Evolutionary conservation across 1,284 basidiomycete genomes (phyloP).

Genomic region (Wallemia hederae): DNA sequence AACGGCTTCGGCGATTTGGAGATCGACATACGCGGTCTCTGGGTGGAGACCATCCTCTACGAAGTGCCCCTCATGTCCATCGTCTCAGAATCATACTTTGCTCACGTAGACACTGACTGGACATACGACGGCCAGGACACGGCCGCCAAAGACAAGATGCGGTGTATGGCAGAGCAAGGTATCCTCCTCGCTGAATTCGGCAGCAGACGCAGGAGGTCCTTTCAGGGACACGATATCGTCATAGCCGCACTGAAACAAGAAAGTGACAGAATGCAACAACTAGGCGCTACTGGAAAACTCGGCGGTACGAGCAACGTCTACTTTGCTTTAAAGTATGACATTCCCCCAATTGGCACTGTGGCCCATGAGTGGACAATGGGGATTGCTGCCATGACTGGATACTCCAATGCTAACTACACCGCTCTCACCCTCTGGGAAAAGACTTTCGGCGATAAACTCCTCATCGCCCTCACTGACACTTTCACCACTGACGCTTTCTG

Average conservation of each 20-base stretch:
- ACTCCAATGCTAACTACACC: slow-evolving; percentile 36
- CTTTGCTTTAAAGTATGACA: slow-evolving; percentile 3
- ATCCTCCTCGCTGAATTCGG: slow-evolving; percentile 19
- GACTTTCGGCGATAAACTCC: slow-evolving; percentile 20
- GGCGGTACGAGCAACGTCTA: slow-evolving; percentile 59
- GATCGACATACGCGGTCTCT: slow-evolving; percentile 43
- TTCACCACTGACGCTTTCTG: slow-evolving; percentile 59
- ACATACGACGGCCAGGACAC: slow-evolving; percentile 47
- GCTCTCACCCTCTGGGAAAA: slow-evolving; percentile 62
- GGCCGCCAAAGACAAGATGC: slow-evolving; percentile 10
- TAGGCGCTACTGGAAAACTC: slow-evolving; percentile 25
- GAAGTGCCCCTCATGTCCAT: slow-evolving; percentile 84
- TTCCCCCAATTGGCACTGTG: slow-evolving; percentile 50
- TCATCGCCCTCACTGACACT: slow-evolving; percentile 67
- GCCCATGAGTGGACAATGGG: slow-evolving; percentile 96
- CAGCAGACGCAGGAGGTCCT: slow-evolving; percentile 39
- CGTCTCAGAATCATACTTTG: slow-evolving; percentile 48
- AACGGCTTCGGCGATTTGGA: slow-evolving; percentile 35
- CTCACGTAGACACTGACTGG: slow-evolving; percentile 48
- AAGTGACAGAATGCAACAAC: neutral
- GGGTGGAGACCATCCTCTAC: slow-evolving; percentile 78
- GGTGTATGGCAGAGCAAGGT: neutral
- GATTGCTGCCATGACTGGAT: slow-evolving; percentile 51
- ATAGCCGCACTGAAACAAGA: slow-evolving; percentile 27
- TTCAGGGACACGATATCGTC: slow-evolving; percentile 46